Base-by-base conservation (phyloP, 2,329 filamentous ascomycete species). In the Penicillium sp. region DNA sequence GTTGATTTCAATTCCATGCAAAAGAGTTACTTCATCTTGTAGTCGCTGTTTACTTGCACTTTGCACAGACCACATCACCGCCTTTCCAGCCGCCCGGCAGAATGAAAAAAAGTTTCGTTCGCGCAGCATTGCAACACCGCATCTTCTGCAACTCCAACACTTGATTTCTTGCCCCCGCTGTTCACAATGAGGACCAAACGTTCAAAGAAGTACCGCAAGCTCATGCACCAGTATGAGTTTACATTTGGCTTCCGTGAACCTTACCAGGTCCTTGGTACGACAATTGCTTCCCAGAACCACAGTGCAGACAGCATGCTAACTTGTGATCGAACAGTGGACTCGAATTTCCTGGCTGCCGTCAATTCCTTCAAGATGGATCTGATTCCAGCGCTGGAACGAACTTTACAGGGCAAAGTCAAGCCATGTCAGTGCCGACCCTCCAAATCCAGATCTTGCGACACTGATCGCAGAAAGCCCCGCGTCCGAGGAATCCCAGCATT, bases 171-270 rank as follows among this genome's bases (percentile, higher is more conserved):
- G 43, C 18, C 26, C 2, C 31, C 39, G 35, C 34, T 41, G 30
- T 47, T 41, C 65, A 77, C 57, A 33, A 86, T 84, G 79, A 75
- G 80, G 58, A 81, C 81, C 38, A 87, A 86, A 69, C 75, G 80
- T 45, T 76, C 74, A 28, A 84, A 86, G 68, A 82, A 84, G 57
- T 89, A 88, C 65, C 80, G 83, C 62, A 96, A 96, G 81, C 81
- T 96, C 59, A 94, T 98, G 83, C 84, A 88, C 69, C 84, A 91
- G 62, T 95, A 90, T 77, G 81, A 83, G 61, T 78, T 91, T 65
- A 83, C 81, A 45, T 96, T 94, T 63, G 84, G 86, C 45, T 96
- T 96, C 67, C 87, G 90, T 54, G 86, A 93, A 69, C 89, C 93
- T 8, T 97, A 96, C 70, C 93, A 97, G 71, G 84, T 94, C 36